Evolutionary conservation across 1,139 yeast genomes (phyloP).

Genomic region (Candida sojae): DNA sequence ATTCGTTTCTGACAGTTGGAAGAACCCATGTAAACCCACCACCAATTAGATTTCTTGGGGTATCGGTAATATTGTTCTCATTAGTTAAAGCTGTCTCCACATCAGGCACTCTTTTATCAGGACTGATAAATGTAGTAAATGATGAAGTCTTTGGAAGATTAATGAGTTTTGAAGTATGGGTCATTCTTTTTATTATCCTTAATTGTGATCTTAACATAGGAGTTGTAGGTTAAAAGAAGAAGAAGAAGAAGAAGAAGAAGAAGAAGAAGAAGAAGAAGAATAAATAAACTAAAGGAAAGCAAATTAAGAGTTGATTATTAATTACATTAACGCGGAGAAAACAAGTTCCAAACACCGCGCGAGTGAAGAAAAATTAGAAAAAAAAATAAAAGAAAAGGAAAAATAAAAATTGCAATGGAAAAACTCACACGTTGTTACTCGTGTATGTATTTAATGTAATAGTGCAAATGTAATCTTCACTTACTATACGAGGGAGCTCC

Average conservation of each 20-base stretch:
- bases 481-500: no score
- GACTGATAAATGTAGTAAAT: constrained; percentile 51
- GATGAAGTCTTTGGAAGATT: constrained; percentile 45
- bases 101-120: constrained; percentile 63
- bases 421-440: no score
- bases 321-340: no score
- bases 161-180: constrained; percentile 17
- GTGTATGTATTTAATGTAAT: no score
- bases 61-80: constrained; percentile 33
- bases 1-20: constrained; percentile 62
- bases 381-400: no score
- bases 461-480: no score
- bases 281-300: not conserved
- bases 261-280: not conserved
- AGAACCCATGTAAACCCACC: constrained; percentile 74
- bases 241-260: not conserved
- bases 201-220: not conserved
- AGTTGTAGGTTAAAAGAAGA: not conserved
- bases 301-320: no score
- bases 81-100: constrained; percentile 49
- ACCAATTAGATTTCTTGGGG: constrained; percentile 59
- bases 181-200: constrained; percentile 10
- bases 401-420: no score
- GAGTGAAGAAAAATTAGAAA: no score
- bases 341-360: no score